Evolutionary conservation across 176 grass and related monocot genomes (phyloP), one percentile per base, ranked within the genome.

Genomic region (Carex cristatella): DNA sequence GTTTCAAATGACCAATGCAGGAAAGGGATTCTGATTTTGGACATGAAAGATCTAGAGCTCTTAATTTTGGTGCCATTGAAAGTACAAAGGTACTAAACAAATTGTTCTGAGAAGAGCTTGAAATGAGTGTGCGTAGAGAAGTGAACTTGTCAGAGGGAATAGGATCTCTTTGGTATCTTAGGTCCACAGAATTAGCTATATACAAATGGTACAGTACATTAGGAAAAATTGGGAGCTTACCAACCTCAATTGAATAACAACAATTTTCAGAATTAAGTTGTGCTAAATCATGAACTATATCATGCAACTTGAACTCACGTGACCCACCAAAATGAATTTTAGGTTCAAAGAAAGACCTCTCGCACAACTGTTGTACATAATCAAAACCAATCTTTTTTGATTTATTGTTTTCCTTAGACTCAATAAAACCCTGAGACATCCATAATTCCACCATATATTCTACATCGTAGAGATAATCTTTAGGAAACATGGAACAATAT

Each of bases 281-380:
- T n/a, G 83, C 84, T 18, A 89, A 76, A 65, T 86, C 79, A 67
- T 82, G 88, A 12, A 89, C 58, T 67, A 82, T 68, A 77, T 86
- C 65, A 67, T 89, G 88, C 58, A 89, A 35, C 23, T 58, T 85
- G 15, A 23, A 23, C 23, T 23, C 23, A 23, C 23, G 23, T 23
- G 23, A 23, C 23, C 23, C 23, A 23, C 23, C 23, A 23, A 23
- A 23, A 23, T 23, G 23, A 23, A 23, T 23, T 23, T 23, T 23
- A 23, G 23, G 23, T 23, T 23, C 14, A 48, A 48, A 48, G 0
- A 48, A 2, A 7, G 44, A 48, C 44, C 44, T 48, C 7, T 9
- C 7, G 1, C 44, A 46, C 7, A 46, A 1, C 1, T 46, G 44
- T 2, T 1, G 0, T 46, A 7, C 44, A 46, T 46, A 46, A 8